Base-by-base conservation (phyloP, 2,329 filamentous ascomycete genomes). In the Pestalotiopsis sp. region DNA sequence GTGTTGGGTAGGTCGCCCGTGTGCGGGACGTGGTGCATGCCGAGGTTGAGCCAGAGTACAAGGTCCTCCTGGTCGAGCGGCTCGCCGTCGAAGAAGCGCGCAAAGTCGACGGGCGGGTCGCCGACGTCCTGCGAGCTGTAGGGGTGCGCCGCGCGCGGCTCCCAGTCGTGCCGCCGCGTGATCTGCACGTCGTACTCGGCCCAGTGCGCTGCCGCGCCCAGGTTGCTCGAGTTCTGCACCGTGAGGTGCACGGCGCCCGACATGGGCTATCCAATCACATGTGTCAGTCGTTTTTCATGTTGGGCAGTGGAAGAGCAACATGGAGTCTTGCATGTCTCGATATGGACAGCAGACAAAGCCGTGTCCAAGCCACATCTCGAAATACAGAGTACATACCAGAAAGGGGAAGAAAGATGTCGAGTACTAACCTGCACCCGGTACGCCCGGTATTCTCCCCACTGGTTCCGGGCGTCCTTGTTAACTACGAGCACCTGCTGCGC, bases 21-120 rank as follows among this genome's bases (percentile, higher is more conserved):
- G 72, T 86, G 83, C 11, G 87, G 84, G n/a, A 88, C 76, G 73
- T 89, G 87, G 72, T 89, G 86, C 84, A 86, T 89, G 17, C 87
- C 87, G 7, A 85, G 72, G 68, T 85, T 89, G 69, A 89, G 80
- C 82, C 84, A 89, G 13, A 88, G 66, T 2, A 88, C 85, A 12
- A 86, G 69, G 67, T 85, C 83, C 73, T 84, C 81, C 67, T 85
- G 79, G 56, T 76, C 72, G 3, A 85, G 73, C 11, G 71, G 76
- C 72, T 86, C 81, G 61, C 78, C 80, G 69, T 85, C 76, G 45
- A 86, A 82, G 74, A 87, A 87, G 36, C 81, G 80, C 56, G 75
- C 75, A 71, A 89, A 89, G 72, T 88, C 79, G 23, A 88, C 76
- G 3, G 84, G 78, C 4, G 87, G 87, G 65, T 87, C 80, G 3